Evolutionary conservation across 164 flowering plant species (phyloP).

Genomic region (Santalum album): DNA sequence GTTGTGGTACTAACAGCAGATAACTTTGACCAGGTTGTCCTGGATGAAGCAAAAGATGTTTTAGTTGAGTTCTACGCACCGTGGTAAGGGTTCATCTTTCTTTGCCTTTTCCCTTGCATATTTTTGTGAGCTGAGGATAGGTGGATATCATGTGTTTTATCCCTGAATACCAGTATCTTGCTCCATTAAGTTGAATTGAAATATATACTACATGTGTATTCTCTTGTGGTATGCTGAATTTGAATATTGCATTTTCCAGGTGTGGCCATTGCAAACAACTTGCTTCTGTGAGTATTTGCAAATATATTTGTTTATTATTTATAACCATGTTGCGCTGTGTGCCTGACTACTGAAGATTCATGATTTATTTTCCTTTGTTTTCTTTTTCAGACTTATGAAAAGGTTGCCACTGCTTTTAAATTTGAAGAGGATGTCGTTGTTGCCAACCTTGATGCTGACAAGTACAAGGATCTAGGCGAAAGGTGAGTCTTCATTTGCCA

Average conservation of each 20-base stretch:
- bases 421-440: slow-evolving; percentile 71
- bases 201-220: neutral
- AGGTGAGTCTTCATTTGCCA: slow-evolving; percentile 22
- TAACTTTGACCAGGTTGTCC: slow-evolving; percentile 66
- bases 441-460: slow-evolving; percentile 95
- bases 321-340: no score
- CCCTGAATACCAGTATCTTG: neutral
- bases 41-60: slow-evolving; percentile 82
- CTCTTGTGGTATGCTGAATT: neutral
- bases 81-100: slow-evolving; percentile 41
- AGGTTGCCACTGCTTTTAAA: slow-evolving; percentile 84
- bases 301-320: no score
- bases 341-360: no score
- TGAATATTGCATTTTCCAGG: slow-evolving; percentile 36
- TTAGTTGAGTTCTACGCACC: slow-evolving; percentile 98
- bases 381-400: slow-evolving; percentile 62
- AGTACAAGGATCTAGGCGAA: slow-evolving; percentile 64
- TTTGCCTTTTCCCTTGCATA: neutral
- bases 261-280: slow-evolving; percentile 96
- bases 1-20: slow-evolving; percentile 69
- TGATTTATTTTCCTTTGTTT: neutral
- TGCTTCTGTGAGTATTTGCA: slow-evolving; percentile 70
- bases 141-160: neutral
- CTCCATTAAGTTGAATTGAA: neutral
- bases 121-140: neutral